These are phyloP conservation scores for Malus hybrid DNA, from an alignment of 331 rosid genomes.

Conservation along the genomic window DNA sequence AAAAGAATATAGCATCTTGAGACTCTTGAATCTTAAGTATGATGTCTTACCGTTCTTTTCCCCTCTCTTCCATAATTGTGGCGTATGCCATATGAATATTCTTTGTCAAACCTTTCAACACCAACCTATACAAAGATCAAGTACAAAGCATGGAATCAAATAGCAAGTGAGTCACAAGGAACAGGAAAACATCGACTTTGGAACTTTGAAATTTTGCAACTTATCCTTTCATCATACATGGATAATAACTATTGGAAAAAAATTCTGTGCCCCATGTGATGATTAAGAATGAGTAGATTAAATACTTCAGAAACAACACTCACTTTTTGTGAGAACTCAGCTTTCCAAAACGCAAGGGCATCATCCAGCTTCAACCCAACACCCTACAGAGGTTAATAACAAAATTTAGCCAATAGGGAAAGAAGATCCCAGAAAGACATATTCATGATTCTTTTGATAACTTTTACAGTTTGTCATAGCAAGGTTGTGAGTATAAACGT, in stretches of 20 bases:
- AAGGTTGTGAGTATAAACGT: neutral
- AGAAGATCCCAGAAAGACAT: neutral
- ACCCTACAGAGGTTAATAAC: conserved; percentile 42
- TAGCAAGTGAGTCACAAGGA: neutral
- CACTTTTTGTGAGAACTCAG: conserved; percentile 83
- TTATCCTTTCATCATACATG: neutral
- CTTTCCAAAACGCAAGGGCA: conserved; percentile 91
- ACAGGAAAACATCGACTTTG: neutral
- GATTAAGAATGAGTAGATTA: conserved; percentile 1
- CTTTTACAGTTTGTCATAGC: neutral
- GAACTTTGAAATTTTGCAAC: neutral
- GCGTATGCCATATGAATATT: conserved; percentile 74
- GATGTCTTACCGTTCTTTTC: conserved; percentile 76
- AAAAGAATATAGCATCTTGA: neutral
- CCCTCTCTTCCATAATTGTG: conserved; percentile 95
- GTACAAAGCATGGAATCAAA: conserved; percentile 7
- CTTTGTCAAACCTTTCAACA: conserved; percentile 89
- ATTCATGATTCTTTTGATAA: conserved; percentile 3
- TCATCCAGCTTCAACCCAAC: conserved; percentile 94
- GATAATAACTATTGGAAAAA: neutral
- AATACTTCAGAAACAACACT: conserved; percentile 11
- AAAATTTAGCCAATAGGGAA: conserved; percentile 2
- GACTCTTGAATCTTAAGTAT: neutral
- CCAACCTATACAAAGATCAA: conserved; percentile 59
- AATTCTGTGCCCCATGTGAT: neutral